Evolutionary conservation across 768 basidiomycete genomes (phyloP).

Genomic region (Roridomyces roridus): DNA sequence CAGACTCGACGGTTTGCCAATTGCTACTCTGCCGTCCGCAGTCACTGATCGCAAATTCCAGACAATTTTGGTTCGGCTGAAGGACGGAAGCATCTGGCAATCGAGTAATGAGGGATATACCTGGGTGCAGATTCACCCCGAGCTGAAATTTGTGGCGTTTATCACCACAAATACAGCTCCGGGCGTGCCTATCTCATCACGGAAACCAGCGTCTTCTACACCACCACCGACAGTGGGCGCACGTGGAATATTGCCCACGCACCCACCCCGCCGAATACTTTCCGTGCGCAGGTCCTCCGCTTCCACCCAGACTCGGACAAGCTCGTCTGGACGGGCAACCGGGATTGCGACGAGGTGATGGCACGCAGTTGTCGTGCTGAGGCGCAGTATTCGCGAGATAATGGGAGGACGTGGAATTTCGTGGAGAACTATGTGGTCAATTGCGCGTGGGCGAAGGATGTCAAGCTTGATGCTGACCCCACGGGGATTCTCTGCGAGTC

Average conservation of each 20-base stretch:
- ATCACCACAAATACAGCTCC: constrained; percentile 79
- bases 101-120: constrained; percentile 94
- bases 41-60: constrained; percentile 32
- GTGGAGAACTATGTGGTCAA: constrained; percentile 89
- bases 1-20: constrained; percentile 63
- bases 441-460: constrained; percentile 92
- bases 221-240: constrained; percentile 84
- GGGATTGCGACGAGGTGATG: constrained; percentile 56
- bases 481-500: constrained; percentile 93
- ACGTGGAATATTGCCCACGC: constrained; percentile 66
- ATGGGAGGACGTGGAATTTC: constrained; percentile 77
- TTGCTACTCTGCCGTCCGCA: constrained; percentile 23
- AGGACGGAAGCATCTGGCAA: constrained; percentile 87
- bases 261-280: constrained; percentile 79
- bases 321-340: constrained; percentile 89
- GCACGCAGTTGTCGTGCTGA: constrained; percentile 69
- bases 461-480: constrained; percentile 78
- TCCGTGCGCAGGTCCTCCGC: constrained; percentile 76
- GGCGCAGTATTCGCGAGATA: constrained; percentile 75
- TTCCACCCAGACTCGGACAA: constrained; percentile 89
- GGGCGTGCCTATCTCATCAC: constrained; percentile 95
- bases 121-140: constrained; percentile 73
- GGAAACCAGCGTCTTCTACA: constrained; percentile 61
- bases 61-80: constrained; percentile 85
- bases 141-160: constrained; percentile 80